Evolutionary conservation across 306 rosid genomes (phyloP), one percentile per base, ranked within the genome.

Genomic region (Begonia loranthoides): DNA sequence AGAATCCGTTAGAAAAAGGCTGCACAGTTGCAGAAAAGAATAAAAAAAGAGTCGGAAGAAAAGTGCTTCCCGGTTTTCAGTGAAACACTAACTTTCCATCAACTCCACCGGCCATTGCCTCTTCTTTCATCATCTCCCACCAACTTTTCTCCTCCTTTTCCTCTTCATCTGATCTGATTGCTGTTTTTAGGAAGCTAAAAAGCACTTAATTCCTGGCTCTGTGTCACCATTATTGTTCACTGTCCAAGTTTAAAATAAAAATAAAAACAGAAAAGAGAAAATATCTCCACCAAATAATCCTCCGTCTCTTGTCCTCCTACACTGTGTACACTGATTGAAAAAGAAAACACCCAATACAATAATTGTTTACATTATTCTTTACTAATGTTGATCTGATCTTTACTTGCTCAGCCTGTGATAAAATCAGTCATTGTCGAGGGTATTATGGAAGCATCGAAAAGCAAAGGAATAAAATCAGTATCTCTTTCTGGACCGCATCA

Each of bases 121-220:
- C 95, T 75, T 77, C 87, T 62, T 66, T 60, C 39, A 53, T 69
- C 52, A 52, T 55, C 53, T 65, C 55, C 64, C 63, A 72, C 66
- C 63, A 54, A 43, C 71, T 53, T 63, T 59, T 64, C 52, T 57
- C 51, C 66, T 15, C 33, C 64, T 56, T 73, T 59, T 65, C 39
- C 54, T 61, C 66, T 55, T 17, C 40, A 63, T 54, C 70, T 45
- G 58, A 34, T 49, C 57, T 39, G 57, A 72, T 36, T 44, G 62
- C 60, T 56, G 46, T 47, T 51, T 68, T 60, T 10, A 10, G 15
- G 47, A n/a, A 75, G 92, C 74, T 70, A 69, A 41, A 48, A 13
- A 62, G 70, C 68, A 55, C 84, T 70, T 51, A 80, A 84, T 81
- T 88, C 87, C 86, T 65, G 82, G 77, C 45, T 45, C 78, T 43